phyloP scores from a whole-genome alignment of 192 early-diverging fungal genomes.

The Piromyces finnis region DNA sequence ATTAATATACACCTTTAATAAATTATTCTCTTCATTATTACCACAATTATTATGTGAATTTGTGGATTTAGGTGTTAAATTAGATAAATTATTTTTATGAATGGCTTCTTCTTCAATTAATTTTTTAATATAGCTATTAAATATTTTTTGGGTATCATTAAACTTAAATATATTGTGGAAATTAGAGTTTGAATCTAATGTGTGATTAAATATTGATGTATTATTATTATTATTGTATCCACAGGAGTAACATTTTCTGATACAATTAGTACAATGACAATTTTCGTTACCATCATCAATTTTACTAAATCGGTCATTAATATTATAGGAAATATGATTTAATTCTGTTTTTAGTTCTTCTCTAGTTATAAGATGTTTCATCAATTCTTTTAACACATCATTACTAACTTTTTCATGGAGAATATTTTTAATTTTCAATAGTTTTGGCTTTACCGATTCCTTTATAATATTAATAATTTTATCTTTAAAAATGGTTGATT shows the following conservation, averaged over 20 bases:
- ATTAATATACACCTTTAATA: background rate
- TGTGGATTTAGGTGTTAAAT: background rate
- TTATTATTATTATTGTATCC: background rate
- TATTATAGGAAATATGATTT: background rate
- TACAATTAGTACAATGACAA: background rate
- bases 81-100: background rate
- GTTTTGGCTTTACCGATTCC: background rate
- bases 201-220: no score
- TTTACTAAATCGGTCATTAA: background rate
- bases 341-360: slow-evolving; percentile 11
- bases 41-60: no score
- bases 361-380: slow-evolving; percentile 20
- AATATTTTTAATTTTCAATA: background rate
- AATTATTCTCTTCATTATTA: background rate
- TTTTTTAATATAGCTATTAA: background rate
- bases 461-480: background rate
- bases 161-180: background rate
- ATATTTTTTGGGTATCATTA: background rate
- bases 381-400: slow-evolving; percentile 17
- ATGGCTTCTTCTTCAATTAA: background rate
- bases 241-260: background rate
- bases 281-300: background rate
- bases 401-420: slow-evolving; percentile 20
- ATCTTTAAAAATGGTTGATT: background rate
- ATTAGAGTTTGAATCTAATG: background rate